Evolutionary conservation across 257 asterid species (phyloP).

Genomic region (Mitragyna speciosa): DNA sequence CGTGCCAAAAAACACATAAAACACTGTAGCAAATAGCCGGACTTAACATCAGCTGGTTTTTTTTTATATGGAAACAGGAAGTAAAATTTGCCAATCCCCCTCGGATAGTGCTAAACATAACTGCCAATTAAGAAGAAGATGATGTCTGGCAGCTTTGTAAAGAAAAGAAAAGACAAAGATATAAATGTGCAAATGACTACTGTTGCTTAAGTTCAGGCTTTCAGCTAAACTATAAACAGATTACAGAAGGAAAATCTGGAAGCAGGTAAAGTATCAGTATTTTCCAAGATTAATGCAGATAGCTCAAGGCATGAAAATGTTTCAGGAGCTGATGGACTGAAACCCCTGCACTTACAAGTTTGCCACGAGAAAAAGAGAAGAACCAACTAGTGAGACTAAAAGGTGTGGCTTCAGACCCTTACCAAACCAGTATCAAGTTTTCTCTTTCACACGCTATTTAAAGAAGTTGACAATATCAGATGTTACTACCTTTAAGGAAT

Average conservation of each 20-base stretch:
- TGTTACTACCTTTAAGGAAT: neutral
- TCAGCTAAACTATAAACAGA: neutral
- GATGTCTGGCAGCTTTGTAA: neutral
- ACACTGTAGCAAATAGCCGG: neutral
- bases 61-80: neutral
- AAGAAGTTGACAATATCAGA: neutral
- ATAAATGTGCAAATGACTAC: neutral
- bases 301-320: neutral
- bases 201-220: neutral
- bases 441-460: neutral
- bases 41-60: neutral
- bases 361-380: neutral
- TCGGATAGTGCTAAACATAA: too few relatives aligned
- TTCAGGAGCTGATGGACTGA: neutral
- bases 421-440: neutral
- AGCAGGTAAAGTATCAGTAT: neutral
- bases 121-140: too few relatives aligned
- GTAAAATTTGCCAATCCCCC: neutral
- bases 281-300: neutral
- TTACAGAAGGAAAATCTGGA: neutral
- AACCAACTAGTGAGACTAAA: neutral
- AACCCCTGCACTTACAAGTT: neutral
- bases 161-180: neutral
- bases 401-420: neutral
- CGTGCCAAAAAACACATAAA: conserved; percentile 1